Base-by-base conservation (phyloP, 2,329 filamentous ascomycete species). In the Xylariaceae sp. region DNA sequence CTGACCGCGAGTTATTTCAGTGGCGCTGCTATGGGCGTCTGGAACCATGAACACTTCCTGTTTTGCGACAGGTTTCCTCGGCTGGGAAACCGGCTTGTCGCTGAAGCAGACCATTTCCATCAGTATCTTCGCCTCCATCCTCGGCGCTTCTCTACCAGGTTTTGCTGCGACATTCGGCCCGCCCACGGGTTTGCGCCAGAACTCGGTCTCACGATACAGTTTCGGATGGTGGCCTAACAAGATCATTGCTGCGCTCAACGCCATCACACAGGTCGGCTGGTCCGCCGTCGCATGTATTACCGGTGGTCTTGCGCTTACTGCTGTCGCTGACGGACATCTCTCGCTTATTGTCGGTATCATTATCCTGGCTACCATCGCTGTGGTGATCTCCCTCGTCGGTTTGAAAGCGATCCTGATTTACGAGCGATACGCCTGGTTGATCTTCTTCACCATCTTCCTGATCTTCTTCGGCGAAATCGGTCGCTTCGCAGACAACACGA, bases 1-100 rank as follows among this genome's bases (percentile, higher is more conserved):
- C 50, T 52, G 10, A 52, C 34, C 17, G 37, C n/a, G 7, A 5
- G 18, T 7, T 35, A 8, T 52, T 39, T 11, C 15, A 55, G 53
- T 82, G 80, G 79, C 78, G 9, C 68, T 80, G 59, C 72, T 82
- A 58, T 82, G 80, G 80, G 78, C 80, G 17, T 77, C 74, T 50
- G 76, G 75, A 8, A 81, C 78, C 1, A 77, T 81, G 75, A 81
- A 82, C 66, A 74, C 77, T 30, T 76, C 74, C 44, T 82, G 78
- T 66, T 81, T 82, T 59, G 73, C 78, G 2, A 80, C 78, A 0
- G 80, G 80, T 8, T 80, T 82, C 58, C 68, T 82, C 53, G 80
- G 80, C 6, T 75, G 73, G 71, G 74, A 80, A 61, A 74, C 82
- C 39, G 79, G 78, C 5, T 67, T 82, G 23, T 75, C 74, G 45